Evolutionary conservation across 768 basidiomycete genomes (phyloP).

Genomic region (Steccherinum ochraceum): DNA sequence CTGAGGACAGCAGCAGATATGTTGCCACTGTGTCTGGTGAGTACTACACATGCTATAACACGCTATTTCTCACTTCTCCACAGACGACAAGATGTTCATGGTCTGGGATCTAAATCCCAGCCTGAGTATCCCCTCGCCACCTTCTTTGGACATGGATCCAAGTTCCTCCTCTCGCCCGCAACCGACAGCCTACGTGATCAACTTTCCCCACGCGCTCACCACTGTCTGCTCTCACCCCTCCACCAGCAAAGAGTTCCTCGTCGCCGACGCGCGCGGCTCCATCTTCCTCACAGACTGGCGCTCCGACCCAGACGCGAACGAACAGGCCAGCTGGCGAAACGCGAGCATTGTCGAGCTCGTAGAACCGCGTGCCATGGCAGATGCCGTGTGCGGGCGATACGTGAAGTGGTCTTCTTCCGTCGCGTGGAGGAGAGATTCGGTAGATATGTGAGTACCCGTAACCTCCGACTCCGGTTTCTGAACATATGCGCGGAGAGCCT

Average conservation of each 20-base stretch:
- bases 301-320: constrained; percentile 51
- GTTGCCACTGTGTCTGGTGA: constrained; percentile 77
- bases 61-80: neutral
- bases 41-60: constrained; percentile 4
- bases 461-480: neutral
- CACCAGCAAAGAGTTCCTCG: constrained; percentile 73
- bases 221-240: constrained; percentile 65
- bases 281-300: constrained; percentile 83
- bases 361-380: constrained; percentile 59
- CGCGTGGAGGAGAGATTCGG: constrained; percentile 64
- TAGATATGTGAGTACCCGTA: constrained; percentile 54
- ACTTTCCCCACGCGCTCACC: constrained; percentile 66
- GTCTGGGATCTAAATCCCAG: constrained; percentile 79
- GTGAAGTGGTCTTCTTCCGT: constrained; percentile 43
- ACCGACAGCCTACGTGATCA: constrained; percentile 71
- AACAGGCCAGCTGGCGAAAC: constrained; percentile 52
- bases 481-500: neutral
- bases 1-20: constrained; percentile 62
- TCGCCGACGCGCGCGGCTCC: constrained; percentile 68
- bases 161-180: constrained; percentile 43
- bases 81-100: constrained; percentile 81
- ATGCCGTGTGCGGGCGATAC: constrained; percentile 39
- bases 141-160: constrained; percentile 24
- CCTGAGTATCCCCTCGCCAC: constrained; percentile 36
- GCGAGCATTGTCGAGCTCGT: constrained; percentile 63